phyloP scores from a whole-genome alignment of 306 rosid genomes.

The Begonia masoniana region DNA sequence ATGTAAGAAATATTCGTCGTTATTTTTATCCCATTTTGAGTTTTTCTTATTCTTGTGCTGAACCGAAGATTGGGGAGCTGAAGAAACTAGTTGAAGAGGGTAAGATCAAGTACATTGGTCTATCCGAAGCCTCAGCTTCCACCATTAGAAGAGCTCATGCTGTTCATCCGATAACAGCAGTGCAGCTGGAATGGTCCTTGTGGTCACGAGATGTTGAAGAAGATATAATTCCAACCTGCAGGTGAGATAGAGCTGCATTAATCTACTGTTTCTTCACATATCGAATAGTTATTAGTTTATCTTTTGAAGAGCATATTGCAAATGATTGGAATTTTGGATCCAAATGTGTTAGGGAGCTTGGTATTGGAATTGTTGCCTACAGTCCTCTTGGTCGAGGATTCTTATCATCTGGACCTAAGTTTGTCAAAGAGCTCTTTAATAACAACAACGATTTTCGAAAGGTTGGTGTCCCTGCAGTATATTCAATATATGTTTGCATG shows the following conservation, averaged over 20 bases:
- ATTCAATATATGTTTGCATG: background rate
- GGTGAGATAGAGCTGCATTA: no score
- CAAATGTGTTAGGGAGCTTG: constrained; percentile 28
- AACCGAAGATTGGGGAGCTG: constrained; percentile 43
- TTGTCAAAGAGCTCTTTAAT: constrained; percentile 14
- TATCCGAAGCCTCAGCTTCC: constrained; percentile 55
- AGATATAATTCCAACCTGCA: no score
- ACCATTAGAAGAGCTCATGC: constrained; percentile 73
- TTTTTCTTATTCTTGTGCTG: no score
- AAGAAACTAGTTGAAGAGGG: constrained; percentile 55
- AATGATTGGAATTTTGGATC: background rate
- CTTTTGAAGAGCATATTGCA: no score
- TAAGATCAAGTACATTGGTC: constrained; percentile 43
- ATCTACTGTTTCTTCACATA: no score
- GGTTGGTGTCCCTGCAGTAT: constrained; percentile 30
- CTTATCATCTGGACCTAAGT: constrained; percentile 34
- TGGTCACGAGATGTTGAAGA: no score
- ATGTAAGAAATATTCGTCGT: no score
- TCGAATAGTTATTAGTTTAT: no score
- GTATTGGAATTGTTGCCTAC: constrained; percentile 55
- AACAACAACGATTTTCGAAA: constrained; percentile 24
- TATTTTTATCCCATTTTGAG: no score
- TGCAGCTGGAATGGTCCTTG: no score
- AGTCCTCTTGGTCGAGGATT: constrained; percentile 66
- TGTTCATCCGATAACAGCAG: no score